Percentiles rank a stretch among this genome's conserved stretches.
These are phyloP conservation scores for Austropuccinia psidii DNA, from an alignment of 1,284 basidiomycete genomes.

Conservation along the genomic window DNA sequence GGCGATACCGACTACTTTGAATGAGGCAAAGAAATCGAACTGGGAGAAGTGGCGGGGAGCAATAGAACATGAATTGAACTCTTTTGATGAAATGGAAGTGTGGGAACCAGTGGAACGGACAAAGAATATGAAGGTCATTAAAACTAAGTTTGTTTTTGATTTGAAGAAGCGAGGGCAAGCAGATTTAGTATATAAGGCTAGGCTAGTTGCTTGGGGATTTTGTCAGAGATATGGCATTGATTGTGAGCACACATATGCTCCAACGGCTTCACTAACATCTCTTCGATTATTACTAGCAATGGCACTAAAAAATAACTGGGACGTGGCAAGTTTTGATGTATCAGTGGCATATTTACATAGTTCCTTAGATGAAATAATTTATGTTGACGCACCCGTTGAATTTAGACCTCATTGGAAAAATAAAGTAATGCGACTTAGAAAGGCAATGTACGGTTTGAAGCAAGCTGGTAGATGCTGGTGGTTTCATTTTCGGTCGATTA, in stretches of 20 bases:
- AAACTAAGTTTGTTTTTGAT: neutral
- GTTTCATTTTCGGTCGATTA: neutral
- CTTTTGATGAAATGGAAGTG: neutral
- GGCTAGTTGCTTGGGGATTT: no score
- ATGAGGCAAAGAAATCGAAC: neutral
- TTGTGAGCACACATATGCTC: no score
- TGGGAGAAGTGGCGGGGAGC: neutral
- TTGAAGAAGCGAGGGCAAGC: no score
- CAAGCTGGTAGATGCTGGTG: slow-evolving; percentile 11
- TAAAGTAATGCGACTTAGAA: neutral
- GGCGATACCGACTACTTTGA: neutral
- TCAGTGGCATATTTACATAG: neutral
- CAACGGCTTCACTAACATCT: no score
- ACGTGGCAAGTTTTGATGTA: no score
- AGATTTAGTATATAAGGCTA: no score
- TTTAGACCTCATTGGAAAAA: neutral
- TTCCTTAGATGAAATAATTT: neutral
- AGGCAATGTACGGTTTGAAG: neutral
- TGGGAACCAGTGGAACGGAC: neutral
- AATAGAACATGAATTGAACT: neutral
- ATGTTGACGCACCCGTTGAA: no score
- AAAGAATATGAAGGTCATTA: neutral
- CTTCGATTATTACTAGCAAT: no score
- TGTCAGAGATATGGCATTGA: no score
- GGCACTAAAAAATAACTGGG: no score